Evolutionary conservation across 2,329 filamentous ascomycete genomes (phyloP), one percentile per base, ranked within the genome.

Genomic region (Anisogramma anomala): DNA sequence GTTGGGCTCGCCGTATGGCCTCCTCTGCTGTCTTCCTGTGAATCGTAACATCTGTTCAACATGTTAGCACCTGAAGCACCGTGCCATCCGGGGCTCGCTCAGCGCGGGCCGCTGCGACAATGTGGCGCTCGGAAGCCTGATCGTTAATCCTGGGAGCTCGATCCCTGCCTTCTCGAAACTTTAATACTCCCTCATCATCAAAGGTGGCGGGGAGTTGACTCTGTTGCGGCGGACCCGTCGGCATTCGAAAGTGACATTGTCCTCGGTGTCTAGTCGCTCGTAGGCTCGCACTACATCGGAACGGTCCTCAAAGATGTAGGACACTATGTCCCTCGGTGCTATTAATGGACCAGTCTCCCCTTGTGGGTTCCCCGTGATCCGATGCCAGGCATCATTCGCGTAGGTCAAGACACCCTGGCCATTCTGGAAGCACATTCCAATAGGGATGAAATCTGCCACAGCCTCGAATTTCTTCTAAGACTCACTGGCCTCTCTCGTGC

Each of bases 401-500:
- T 81, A 85, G 0, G 71, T 74, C 43, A 86, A 72, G 28, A 72
- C 70, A 10, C 81, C 82, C 36, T 70, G 63, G 2, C 69, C 65
- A 52, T 82, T 73, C 9, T 78, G 74, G 44, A 86, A 82, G 52
- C 79, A 83, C 61, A 86, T 79, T 14, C 82, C 82, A 1, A 84
- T 77, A 0, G 82, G 82, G 2, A 82, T 77, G 38, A 84, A 79
- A 50, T 84, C 79, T 2, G 81, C 77, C 59, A 86, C 79, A 4
- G 75, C 67, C 6, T 77, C 77, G 49, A 85, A 84, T 41, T 77
- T 74, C 23, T 74, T 73, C 42, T 81, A 74, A 33, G 71, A 68
- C 43, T 69, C 62, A n/a, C 62, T 64, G 3, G 66, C 61, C 48
- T 71, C 66, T 42, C 65, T 63, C 9, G 64, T 71, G 51, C 67